Evolutionary conservation across 164 flowering plant genomes (phyloP).

Genomic region (Amborella trichopoda): DNA sequence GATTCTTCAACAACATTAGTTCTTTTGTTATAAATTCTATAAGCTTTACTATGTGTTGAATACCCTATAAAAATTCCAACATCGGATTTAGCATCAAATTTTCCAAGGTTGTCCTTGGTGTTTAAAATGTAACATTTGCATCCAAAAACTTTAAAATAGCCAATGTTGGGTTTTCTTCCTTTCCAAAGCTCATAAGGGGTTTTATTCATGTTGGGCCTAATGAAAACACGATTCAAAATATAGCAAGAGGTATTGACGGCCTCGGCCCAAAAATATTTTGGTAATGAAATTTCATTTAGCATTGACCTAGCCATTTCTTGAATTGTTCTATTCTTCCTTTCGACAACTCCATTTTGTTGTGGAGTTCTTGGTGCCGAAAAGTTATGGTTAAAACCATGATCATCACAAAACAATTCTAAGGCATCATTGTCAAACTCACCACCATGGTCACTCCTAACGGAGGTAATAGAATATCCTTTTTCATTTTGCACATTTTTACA

Average conservation of each 20-base stretch:
- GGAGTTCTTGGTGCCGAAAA: not conserved
- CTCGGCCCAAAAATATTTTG: not conserved
- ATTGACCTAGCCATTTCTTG: not conserved
- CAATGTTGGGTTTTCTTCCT: not conserved
- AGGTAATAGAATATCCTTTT: not conserved
- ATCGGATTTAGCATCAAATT: not conserved
- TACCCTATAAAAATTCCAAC: not conserved
- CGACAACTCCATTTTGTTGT: constrained; percentile 1
- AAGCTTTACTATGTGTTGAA: not conserved
- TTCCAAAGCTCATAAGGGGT: not conserved
- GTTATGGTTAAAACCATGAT: not conserved
- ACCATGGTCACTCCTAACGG: not conserved
- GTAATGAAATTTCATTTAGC: not conserved
- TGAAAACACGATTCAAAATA: not conserved
- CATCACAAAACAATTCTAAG: not conserved
- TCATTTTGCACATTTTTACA: not conserved
- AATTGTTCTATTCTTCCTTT: constrained; percentile 1
- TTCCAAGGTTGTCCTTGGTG: not conserved
- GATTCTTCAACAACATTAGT: not conserved
- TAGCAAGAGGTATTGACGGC: not conserved
- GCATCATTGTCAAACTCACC: not conserved
- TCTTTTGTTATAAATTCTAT: not conserved
- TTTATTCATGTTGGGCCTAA: not conserved
- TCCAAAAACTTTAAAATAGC: not conserved
- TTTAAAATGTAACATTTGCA: constrained; percentile 1